A percentile compares a stretch with the other conserved stretches of the same genome.
Conservation (phyloP, 345 rosid genomes). For the Arabis alpina region DNA sequence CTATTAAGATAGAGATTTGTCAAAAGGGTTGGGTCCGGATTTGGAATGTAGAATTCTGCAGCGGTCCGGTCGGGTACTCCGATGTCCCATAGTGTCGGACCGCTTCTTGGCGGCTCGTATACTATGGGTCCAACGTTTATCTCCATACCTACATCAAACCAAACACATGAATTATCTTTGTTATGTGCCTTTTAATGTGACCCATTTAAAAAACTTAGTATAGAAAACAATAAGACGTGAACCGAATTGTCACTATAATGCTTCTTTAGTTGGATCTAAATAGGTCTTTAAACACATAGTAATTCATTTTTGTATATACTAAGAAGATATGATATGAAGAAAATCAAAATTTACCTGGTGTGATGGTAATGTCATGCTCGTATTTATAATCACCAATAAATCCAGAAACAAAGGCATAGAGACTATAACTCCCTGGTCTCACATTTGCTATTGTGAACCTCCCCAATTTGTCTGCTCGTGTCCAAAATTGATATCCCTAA, state of each 20-base stretch:
- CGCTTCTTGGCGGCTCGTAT: conserved; percentile 71
- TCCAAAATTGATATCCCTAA: conserved; percentile 95
- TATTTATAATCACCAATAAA: conserved; percentile 69
- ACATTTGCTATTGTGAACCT: conserved; percentile 61
- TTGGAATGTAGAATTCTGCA: conserved; percentile 70
- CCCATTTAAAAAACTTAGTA: background rate
- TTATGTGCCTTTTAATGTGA: background rate
- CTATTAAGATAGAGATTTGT: conserved; percentile 48
- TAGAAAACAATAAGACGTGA: background rate
- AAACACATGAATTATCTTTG: conserved; percentile 9
- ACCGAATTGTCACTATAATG: background rate
- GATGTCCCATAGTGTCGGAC: conserved; percentile 88
- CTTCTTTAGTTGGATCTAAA: background rate
- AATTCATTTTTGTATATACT: background rate
- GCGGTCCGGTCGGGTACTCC: conserved; percentile 82
- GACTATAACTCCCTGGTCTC: conserved; percentile 62
- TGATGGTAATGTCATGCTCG: conserved; percentile 43
- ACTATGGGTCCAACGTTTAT: conserved; percentile 52
- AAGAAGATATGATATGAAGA: background rate
- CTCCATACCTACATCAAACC: conserved; percentile 45
- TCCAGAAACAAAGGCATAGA: conserved; percentile 77
- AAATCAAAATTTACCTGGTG: conserved; percentile 52
- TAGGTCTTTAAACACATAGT: background rate
- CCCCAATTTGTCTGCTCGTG: conserved; percentile 56
- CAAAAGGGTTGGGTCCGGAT: conserved; percentile 55